A percentile compares a stretch with the other conserved stretches of the same genome.
These are phyloP conservation scores for Fomitopsis serialis DNA, from an alignment of 768 basidiomycete species.

Conservation along the genomic window DNA sequence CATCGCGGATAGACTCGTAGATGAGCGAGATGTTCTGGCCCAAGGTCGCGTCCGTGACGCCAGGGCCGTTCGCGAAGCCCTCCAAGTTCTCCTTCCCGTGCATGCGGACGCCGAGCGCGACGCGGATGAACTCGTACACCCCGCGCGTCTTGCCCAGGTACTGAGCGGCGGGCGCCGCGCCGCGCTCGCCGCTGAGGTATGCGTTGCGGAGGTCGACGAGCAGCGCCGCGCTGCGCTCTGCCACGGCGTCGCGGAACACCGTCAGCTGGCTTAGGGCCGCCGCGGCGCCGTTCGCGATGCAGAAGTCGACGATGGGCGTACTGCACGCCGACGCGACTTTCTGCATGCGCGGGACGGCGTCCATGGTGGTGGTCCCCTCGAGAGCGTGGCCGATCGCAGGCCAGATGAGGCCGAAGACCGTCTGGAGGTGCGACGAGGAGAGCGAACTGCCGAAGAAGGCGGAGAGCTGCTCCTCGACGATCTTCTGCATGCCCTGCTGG, in stretches of 20 bases:
- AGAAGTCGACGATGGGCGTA: conserved; percentile 59
- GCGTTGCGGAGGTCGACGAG: conserved; percentile 46
- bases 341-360: conserved; percentile 62
- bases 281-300: conserved; percentile 22
- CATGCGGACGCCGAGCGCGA: conserved; percentile 72
- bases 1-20: conserved; percentile 76
- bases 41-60: conserved; percentile 59
- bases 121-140: conserved; percentile 74
- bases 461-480: conserved; percentile 46
- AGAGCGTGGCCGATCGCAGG: conserved; percentile 45
- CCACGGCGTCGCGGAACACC: conserved; percentile 48
- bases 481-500: conserved; percentile 38
- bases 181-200: conserved; percentile 55
- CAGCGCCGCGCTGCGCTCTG: conserved; percentile 39
- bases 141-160: conserved; percentile 64
- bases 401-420: conserved; percentile 34
- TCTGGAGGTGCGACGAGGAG: conserved; percentile 26
- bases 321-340: conserved; percentile 61
- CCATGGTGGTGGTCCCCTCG: conserved; percentile 68
- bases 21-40: conserved; percentile 72
- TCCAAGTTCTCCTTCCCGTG: conserved; percentile 71
- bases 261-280: conserved; percentile 33
- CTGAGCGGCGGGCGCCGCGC: conserved; percentile 59
- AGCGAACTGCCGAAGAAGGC: conserved; percentile 38
- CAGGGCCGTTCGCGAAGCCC: conserved; percentile 55